phyloP scores from a whole-genome alignment of 1,139 yeast species.

The Pichia sp. region DNA sequence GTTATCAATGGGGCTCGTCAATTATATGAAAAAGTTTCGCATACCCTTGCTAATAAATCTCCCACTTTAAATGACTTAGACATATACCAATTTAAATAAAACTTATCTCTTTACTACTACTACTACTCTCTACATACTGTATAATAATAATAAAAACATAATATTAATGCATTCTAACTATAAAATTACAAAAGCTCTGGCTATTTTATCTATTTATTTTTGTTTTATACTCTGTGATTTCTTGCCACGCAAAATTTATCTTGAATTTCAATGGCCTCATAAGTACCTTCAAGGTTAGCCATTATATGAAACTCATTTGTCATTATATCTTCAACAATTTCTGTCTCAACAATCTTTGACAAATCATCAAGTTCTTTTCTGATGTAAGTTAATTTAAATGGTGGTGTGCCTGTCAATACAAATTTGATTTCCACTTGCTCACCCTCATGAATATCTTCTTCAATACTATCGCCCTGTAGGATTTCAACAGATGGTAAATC shows the following conservation, averaged over 20 bases:
- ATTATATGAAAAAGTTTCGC: slow-evolving; percentile 3
- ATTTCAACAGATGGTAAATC: slow-evolving; percentile 90
- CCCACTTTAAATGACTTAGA: slow-evolving; percentile 1
- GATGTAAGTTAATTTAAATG: slow-evolving; percentile 56
- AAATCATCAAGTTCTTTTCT: slow-evolving; percentile 37
- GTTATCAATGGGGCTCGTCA: slow-evolving; percentile 4
- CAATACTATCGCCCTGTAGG: slow-evolving; percentile 67
- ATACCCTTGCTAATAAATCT: neutral
- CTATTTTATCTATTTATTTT: neutral
- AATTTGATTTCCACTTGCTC: slow-evolving; percentile 70
- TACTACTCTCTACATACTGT: too few relatives aligned
- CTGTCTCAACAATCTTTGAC: slow-evolving; percentile 62
- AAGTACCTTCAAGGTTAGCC: slow-evolving; percentile 87
- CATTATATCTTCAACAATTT: slow-evolving; percentile 64
- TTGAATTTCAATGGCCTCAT: slow-evolving; percentile 81
- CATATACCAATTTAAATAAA: slow-evolving; percentile 2
- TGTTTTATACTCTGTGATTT: slow-evolving; percentile 22
- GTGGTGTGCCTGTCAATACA: slow-evolving; percentile 66
- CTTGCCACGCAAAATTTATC: slow-evolving; percentile 73
- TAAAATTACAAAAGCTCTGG: slow-evolving; percentile 2
- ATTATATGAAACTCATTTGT: slow-evolving; percentile 61
- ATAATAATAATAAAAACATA: too few relatives aligned
- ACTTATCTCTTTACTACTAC: too few relatives aligned
- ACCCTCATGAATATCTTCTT: slow-evolving; percentile 83
- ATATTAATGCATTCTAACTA: neutral